phyloP scores from a whole-genome alignment of 2,329 filamentous ascomycete genomes.

The Colletotrichum navitas region DNA sequence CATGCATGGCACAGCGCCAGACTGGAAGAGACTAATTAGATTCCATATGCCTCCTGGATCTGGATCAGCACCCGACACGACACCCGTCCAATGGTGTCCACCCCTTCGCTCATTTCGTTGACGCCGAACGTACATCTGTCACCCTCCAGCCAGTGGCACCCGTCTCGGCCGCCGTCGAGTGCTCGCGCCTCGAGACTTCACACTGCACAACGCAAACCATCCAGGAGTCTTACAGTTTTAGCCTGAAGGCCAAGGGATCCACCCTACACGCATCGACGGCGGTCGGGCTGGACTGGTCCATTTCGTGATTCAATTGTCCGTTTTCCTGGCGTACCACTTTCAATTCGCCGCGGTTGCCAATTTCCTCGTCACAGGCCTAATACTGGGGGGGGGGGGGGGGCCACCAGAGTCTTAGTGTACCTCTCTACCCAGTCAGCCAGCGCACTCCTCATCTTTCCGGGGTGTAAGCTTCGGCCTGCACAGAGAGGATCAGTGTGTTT shows the following conservation, averaged over 20 bases:
- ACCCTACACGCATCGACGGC: conserved; percentile 1
- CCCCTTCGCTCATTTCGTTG: conserved; percentile 10
- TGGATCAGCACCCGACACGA: conserved; percentile 12
- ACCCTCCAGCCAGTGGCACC: neutral
- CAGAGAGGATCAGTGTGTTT: neutral
- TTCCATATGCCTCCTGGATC: neutral
- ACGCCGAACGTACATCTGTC: neutral
- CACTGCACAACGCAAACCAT: neutral
- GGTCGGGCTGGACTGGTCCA: conserved; percentile 38
- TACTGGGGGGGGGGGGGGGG: too few species aligned
- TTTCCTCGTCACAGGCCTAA: neutral
- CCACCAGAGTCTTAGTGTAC: neutral
- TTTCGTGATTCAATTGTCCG: conserved; percentile 23
- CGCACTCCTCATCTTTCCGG: neutral
- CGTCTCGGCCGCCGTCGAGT: conserved; percentile 1
- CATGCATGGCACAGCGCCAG: neutral
- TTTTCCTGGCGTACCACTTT: conserved; percentile 4
- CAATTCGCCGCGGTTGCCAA: neutral
- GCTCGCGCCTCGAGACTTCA: neutral
- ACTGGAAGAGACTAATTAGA: neutral
- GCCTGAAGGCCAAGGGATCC: neutral
- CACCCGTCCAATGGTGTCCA: neutral
- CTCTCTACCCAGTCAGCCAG: neutral
- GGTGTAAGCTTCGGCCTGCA: neutral
- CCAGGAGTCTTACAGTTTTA: neutral